Conservation (phyloP, 225 moss, liverwort and hornwort genomes). For the Ulota crispa region DNA sequence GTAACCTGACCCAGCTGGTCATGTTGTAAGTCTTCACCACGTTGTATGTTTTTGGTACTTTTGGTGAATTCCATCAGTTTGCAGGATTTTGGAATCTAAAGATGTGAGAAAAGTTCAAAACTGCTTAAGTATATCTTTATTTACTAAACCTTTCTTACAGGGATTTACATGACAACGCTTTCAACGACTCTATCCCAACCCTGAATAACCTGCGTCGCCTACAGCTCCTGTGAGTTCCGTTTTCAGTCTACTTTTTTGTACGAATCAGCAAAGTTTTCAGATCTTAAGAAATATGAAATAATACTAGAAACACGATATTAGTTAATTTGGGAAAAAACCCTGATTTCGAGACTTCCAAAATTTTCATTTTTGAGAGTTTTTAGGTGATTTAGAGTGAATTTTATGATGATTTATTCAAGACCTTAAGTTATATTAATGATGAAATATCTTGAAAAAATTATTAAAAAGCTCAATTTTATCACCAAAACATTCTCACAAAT, state of each 20-base stretch:
- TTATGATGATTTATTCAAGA: no score
- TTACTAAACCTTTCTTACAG: constrained; percentile 9
- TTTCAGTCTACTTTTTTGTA: not conserved
- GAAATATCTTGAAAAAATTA: no score
- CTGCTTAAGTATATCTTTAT: not conserved
- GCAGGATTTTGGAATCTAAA: not conserved
- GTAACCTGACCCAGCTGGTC: constrained; percentile 18
- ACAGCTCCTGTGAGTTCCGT: constrained; percentile 33
- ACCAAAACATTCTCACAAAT: no score
- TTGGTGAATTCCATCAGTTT: not conserved
- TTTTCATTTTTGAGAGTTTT: no score
- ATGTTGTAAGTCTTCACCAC: constrained; percentile 25
- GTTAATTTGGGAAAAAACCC: no score
- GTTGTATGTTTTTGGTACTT: not conserved
- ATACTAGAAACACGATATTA: no score
- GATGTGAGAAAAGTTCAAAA: not conserved
- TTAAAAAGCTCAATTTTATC: no score
- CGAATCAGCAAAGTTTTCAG: not conserved
- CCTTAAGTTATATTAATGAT: no score
- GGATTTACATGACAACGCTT: constrained; percentile 35
- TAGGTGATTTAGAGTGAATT: no score
- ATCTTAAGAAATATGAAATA: not conserved
- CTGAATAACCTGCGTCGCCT: not conserved
- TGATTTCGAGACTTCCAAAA: no score
- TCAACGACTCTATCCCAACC: constrained; percentile 2